These are phyloP conservation scores for Gossypium arboreum DNA, from an alignment of 345 rosid species.

Conservation along the genomic window DNA sequence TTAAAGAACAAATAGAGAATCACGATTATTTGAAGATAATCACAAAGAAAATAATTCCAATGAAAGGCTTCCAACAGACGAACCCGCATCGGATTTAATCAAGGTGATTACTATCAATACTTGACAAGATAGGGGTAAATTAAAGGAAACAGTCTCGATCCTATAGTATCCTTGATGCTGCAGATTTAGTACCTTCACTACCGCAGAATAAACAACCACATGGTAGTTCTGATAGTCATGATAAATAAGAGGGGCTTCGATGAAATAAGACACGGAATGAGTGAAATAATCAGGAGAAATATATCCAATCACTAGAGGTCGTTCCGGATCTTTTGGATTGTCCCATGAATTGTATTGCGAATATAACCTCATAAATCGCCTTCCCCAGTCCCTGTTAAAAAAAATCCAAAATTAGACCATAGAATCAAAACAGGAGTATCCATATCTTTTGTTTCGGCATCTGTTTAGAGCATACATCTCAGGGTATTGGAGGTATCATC, in stretches of 20 bases:
- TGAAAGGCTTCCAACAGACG: neutral
- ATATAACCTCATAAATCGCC: conserved; percentile 84
- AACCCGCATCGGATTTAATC: neutral
- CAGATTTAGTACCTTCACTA: conserved; percentile 71
- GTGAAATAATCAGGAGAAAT: conserved; percentile 98
- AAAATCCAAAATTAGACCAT: conserved; percentile 16
- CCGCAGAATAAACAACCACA: conserved; percentile 95
- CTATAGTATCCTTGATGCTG: neutral
- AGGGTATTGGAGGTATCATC: neutral
- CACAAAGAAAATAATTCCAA: neutral
- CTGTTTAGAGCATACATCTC: neutral
- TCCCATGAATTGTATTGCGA: conserved; percentile 81
- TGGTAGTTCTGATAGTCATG: conserved; percentile 78
- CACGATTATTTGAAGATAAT: neutral
- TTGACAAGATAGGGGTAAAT: neutral
- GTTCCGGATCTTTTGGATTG: conserved; percentile 79
- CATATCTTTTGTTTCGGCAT: neutral
- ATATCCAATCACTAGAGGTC: conserved; percentile 86
- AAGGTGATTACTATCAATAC: neutral
- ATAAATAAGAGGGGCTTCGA: conserved; percentile 88
- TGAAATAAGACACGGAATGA: conserved; percentile 96
- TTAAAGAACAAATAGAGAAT: neutral
- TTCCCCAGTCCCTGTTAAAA: conserved; percentile 94
- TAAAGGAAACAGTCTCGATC: neutral
- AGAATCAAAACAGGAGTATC: too few relatives aligned